Evolutionary conservation across 352 stramenopile genomes (phyloP).

Genomic region (Pythium apleroticum): DNA sequence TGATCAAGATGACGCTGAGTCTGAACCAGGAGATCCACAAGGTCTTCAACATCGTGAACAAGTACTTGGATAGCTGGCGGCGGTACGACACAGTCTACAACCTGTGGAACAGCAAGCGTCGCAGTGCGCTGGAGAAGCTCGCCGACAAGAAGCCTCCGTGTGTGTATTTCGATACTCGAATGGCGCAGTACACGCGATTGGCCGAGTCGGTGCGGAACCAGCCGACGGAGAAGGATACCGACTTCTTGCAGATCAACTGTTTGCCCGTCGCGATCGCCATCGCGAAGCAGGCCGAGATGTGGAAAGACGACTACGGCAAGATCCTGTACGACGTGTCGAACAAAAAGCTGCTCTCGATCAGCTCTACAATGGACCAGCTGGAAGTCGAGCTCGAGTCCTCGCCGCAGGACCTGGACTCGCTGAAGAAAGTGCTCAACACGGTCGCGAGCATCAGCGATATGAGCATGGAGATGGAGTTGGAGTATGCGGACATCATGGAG

Average conservation of each 20-base stretch:
- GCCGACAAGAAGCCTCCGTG: conserved; percentile 91
- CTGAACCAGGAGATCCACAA: conserved; percentile 95
- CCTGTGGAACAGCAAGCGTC: conserved; percentile 93
- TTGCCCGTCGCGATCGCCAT: conserved; percentile 87
- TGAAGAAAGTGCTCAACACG: conserved; percentile 94
- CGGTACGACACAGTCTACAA: conserved; percentile 94
- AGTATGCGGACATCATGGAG: conserved; percentile 93
- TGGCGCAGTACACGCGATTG: conserved; percentile 89
- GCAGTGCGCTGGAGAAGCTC: conserved; percentile 90
- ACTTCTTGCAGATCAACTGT: conserved; percentile 95
- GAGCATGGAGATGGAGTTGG: conserved; percentile 95
- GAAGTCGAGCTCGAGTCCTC: conserved; percentile 76
- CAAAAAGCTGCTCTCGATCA: conserved; percentile 77
- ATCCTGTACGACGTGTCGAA: conserved; percentile 89
- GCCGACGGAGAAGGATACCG: conserved; percentile 91
- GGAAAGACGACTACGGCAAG: conserved; percentile 93
- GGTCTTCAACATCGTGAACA: conserved; percentile 93
- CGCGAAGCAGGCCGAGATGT: conserved; percentile 91
- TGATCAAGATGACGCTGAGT: conserved; percentile 94
- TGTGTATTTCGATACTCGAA: conserved; percentile 94
- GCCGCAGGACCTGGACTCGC: conserved; percentile 88
- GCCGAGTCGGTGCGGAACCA: conserved; percentile 88
- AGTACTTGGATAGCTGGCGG: conserved; percentile 94
- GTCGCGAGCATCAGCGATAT: conserved; percentile 85
- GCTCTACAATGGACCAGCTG: conserved; percentile 73